phyloP scores from a whole-genome alignment of 1,139 yeast species.

The Scheffersomyces lignicola region DNA sequence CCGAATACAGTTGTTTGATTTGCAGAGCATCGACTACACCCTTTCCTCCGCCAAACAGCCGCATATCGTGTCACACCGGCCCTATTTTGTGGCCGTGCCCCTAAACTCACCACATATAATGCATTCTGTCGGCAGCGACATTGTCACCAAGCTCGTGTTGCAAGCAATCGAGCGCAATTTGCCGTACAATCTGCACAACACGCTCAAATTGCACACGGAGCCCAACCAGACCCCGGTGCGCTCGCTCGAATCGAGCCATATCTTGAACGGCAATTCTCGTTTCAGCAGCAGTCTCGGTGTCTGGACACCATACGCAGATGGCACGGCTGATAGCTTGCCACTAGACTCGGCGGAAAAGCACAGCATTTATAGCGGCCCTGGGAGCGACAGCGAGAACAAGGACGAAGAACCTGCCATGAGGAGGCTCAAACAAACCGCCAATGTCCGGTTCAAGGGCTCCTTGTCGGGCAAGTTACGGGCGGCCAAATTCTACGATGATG shows the following conservation, averaged over 20 bases:
- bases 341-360: slow-evolving; percentile 44
- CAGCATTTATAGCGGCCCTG: slow-evolving; percentile 11
- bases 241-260: slow-evolving; percentile 54
- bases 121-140: slow-evolving; percentile 52
- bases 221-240: slow-evolving; percentile 48
- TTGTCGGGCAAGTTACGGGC: slow-evolving; percentile 31
- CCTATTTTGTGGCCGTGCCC: slow-evolving; percentile 68
- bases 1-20: slow-evolving; percentile 69
- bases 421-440: slow-evolving; percentile 41
- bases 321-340: slow-evolving; percentile 61
- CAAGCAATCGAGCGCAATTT: slow-evolving; percentile 59
- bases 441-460: slow-evolving; percentile 59
- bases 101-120: slow-evolving; percentile 65
- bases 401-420: slow-evolving; percentile 11
- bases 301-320: slow-evolving; percentile 73
- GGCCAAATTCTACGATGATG: slow-evolving; percentile 36
- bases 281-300: slow-evolving; percentile 60
- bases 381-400: slow-evolving; percentile 9
- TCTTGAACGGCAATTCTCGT: slow-evolving; percentile 61
- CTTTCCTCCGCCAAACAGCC: slow-evolving; percentile 22
- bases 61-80: slow-evolving; percentile 52
- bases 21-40: slow-evolving; percentile 23
- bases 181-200: slow-evolving; percentile 35
- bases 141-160: slow-evolving; percentile 52
- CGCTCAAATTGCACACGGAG: slow-evolving; percentile 26